Conservation (phyloP, 495 filamentous ascomycete species). For the Tuber microsphaerosporum region DNA sequence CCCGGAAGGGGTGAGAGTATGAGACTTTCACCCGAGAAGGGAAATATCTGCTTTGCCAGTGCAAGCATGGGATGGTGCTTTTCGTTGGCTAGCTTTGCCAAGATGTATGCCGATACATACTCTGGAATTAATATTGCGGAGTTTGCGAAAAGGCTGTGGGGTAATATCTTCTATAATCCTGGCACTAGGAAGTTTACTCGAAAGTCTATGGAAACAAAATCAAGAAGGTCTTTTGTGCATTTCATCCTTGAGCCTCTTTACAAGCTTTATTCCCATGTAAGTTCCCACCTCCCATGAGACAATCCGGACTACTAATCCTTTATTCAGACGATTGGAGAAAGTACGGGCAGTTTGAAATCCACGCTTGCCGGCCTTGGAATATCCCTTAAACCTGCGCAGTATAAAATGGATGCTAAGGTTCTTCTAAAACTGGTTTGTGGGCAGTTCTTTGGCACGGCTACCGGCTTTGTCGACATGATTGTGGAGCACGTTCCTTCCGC, state of each 20-base stretch:
- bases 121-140: conserved; percentile 69
- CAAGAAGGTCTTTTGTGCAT: conserved; percentile 83
- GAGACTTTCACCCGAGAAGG: conserved; percentile 89
- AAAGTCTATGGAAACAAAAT: conserved; percentile 70
- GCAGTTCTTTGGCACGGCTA: conserved; percentile 86
- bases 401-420: conserved; percentile 79
- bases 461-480: conserved; percentile 93
- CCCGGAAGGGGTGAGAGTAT: conserved; percentile 73
- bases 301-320: conserved; percentile 7
- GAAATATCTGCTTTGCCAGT: conserved; percentile 92
- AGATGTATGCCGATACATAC: conserved; percentile 90
- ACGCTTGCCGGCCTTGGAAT: conserved; percentile 78
- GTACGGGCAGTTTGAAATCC: conserved; percentile 73
- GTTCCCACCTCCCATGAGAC: conserved; percentile 6
- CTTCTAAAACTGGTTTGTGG: conserved; percentile 84
- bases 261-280: conserved; percentile 81
- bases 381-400: conserved; percentile 78
- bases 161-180: conserved; percentile 94
- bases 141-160: conserved; percentile 80
- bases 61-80: conserved; percentile 94
- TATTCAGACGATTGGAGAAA: conserved; percentile 69
- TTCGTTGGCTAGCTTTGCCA: conserved; percentile 83
- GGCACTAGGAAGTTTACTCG: conserved; percentile 80
- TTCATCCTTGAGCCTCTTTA: conserved; percentile 96
- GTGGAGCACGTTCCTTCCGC: conserved; percentile 86